phyloP scores from a whole-genome alignment of 441 rosid genomes.

The Monsonia emarginata region DNA sequence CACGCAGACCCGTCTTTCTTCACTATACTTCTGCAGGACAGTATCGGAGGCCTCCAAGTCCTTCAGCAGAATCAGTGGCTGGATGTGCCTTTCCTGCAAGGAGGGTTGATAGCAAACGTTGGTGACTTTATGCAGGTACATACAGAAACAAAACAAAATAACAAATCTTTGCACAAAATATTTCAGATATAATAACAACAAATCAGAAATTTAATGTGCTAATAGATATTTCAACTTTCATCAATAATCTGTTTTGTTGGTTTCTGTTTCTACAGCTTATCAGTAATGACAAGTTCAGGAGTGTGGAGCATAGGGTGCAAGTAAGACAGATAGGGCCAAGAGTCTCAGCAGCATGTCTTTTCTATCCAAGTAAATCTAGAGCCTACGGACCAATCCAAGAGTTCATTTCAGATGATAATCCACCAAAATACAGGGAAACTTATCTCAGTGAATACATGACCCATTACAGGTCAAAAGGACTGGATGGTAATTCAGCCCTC shows the following conservation, averaged over 20 bases:
- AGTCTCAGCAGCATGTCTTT: slow-evolving; percentile 33
- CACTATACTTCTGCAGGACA: slow-evolving; percentile 19
- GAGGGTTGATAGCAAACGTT: slow-evolving; percentile 32
- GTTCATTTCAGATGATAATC: slow-evolving; percentile 22
- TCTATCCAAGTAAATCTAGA: slow-evolving; percentile 30
- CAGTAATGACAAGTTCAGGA: slow-evolving; percentile 33
- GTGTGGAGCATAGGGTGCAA: slow-evolving; percentile 43
- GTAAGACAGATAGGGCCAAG: slow-evolving; percentile 17
- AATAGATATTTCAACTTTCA: no score
- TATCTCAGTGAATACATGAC: slow-evolving; percentile 22
- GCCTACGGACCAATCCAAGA: slow-evolving; percentile 29
- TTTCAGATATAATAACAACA: not conserved
- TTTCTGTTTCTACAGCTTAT: slow-evolving; percentile 21
- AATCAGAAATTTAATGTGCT: not conserved
- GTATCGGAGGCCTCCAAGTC: slow-evolving; percentile 16
- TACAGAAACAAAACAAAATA: not conserved
- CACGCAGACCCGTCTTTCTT: slow-evolving; percentile 14
- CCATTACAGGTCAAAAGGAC: slow-evolving; percentile 28
- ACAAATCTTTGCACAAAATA: not conserved
- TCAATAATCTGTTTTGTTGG: not conserved
- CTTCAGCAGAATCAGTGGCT: slow-evolving; percentile 16
- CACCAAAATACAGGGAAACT: slow-evolving; percentile 29
- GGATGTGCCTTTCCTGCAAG: slow-evolving; percentile 13
- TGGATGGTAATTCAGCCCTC: slow-evolving; percentile 27
- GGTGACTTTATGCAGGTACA: slow-evolving; percentile 53